phyloP scores from a whole-genome alignment of 2,329 filamentous ascomycete genomes.

The Botryotinia convoluta region DNA sequence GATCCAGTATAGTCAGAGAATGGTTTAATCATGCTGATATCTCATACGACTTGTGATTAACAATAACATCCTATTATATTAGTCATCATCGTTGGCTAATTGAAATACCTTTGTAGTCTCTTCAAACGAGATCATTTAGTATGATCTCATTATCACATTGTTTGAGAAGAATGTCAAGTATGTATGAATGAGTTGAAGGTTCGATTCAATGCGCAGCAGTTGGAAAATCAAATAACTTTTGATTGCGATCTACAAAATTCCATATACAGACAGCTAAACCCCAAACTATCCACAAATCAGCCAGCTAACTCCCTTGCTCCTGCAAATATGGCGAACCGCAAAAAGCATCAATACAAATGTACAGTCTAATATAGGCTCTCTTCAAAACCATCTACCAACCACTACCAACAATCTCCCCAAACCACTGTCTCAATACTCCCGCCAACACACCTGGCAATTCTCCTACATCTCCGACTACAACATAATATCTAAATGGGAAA shows the following conservation, averaged over 20 bases:
- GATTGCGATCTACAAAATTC: slow-evolving; percentile 1
- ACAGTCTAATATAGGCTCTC: not conserved
- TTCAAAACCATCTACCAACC: not conserved
- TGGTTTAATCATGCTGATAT: not conserved
- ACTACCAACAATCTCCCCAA: slow-evolving; percentile 60
- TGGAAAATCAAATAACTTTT: not conserved
- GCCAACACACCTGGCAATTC: slow-evolving; percentile 88
- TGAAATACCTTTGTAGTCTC: not conserved
- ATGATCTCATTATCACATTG: not conserved
- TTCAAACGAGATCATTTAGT: not conserved
- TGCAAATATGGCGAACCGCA: not conserved
- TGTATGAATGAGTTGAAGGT: not conserved
- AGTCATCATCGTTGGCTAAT: not conserved
- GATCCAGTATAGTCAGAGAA: not conserved
- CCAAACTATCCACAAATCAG: not conserved
- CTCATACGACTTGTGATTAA: not conserved
- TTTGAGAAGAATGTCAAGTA: not conserved
- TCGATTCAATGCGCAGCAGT: too few species aligned
- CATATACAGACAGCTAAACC: not conserved
- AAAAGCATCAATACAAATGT: slow-evolving; percentile 3
- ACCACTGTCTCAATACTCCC: slow-evolving; percentile 91
- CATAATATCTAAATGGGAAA: slow-evolving; percentile 96
- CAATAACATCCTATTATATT: not conserved
- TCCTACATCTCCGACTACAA: slow-evolving; percentile 87
- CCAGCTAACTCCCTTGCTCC: not conserved